Percentiles rank a stretch among this genome's conserved stretches.
Evolutionary conservation across 2,329 filamentous ascomycete genomes (phyloP).

Genomic region (Epichloe typhina): DNA sequence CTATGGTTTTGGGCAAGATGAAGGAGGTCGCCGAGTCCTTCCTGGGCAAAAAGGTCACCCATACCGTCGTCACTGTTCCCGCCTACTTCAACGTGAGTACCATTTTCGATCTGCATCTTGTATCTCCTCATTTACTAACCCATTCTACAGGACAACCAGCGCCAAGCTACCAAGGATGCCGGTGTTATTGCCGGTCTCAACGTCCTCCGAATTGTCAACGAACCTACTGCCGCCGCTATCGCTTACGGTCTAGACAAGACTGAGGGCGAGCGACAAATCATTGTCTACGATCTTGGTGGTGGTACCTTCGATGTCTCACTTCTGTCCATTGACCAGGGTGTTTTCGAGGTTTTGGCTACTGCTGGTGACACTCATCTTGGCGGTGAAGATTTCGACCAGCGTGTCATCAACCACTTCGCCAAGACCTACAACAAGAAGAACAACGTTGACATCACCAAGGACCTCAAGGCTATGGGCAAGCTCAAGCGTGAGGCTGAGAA

Average conservation of each 20-base stretch:
- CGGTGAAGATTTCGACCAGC: conserved; percentile 98
- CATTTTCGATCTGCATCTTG: neutral
- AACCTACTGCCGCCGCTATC: conserved; percentile 89
- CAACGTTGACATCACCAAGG: conserved; percentile 81
- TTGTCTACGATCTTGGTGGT: conserved; percentile 34
- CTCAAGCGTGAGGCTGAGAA: conserved; percentile 99
- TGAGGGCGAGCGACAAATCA: conserved; percentile 71
- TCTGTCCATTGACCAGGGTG: conserved; percentile 79
- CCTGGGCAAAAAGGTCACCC: conserved; percentile 72
- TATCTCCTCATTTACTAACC: neutral
- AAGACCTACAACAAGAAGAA: conserved; percentile 99
- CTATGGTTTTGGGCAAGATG: conserved; percentile 77
- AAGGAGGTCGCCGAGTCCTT: conserved; percentile 71
- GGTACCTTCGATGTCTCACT: conserved; percentile 89
- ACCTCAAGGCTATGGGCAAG: conserved; percentile 97
- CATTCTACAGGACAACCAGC: conserved; percentile 59
- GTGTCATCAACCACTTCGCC: conserved; percentile 89
- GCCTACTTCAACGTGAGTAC: conserved; percentile 74
- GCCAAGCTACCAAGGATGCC: conserved; percentile 93
- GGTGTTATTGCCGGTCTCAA: conserved; percentile 86
- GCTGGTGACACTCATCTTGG: conserved; percentile 94
- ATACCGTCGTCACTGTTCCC: conserved; percentile 86
- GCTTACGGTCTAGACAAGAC: conserved; percentile 89
- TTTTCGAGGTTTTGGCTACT: conserved; percentile 89
- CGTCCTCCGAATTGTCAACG: conserved; percentile 92